Base-by-base conservation (phyloP, 2,329 filamentous ascomycete genomes). In the Colletotrichum liaoningense region DNA sequence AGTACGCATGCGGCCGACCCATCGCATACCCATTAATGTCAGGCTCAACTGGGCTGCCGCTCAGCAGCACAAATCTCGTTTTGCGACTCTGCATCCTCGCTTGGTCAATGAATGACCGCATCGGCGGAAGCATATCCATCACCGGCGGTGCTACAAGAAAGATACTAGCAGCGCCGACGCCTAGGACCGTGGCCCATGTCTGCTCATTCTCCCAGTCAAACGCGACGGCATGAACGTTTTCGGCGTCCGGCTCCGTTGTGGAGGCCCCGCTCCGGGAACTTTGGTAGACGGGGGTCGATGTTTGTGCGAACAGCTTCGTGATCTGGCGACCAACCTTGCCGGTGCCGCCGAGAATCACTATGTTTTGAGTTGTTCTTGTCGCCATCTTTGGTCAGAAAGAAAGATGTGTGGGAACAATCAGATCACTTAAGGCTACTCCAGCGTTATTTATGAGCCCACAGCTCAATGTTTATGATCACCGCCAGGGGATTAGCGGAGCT, bases 121-220 rank as follows among this genome's bases (percentile, higher is more conserved):
- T 82, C 3, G 79, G 69, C 1, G 78, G 68, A 4, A 80, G 76
- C 4, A 79, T 78, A 28, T 86, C 79, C 1, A 79, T 19, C 24
- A 81, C 58, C 5, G 79, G 78, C 12, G 84, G 84, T 0, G 80
- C 79, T 22, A 88, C 78, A 14, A 88, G 77, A 75, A 84, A 87
- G 38, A 87, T 76, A 73, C 73, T 24, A 70, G 65, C 19, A 64
- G 68, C n/a, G 60, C 57, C 19, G 30, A 49, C 4, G 74, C 64
- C 11, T 70, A 84, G 86, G 1, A 81, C 81, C 12, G 74, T 77
- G 0, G 69, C 63, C 78, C 81, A 88, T 0, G 86, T 88, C 22
- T 76, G 67, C 38, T 79, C 67, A 73, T 88, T 82, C 42, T 79
- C 52, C 86, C 85, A 88, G 80, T 88, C 83, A 64, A 88, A 88